These are phyloP conservation scores for Neurospora sp. DNA, from an alignment of 2,329 filamentous ascomycete genomes.

Conservation along the genomic window DNA sequence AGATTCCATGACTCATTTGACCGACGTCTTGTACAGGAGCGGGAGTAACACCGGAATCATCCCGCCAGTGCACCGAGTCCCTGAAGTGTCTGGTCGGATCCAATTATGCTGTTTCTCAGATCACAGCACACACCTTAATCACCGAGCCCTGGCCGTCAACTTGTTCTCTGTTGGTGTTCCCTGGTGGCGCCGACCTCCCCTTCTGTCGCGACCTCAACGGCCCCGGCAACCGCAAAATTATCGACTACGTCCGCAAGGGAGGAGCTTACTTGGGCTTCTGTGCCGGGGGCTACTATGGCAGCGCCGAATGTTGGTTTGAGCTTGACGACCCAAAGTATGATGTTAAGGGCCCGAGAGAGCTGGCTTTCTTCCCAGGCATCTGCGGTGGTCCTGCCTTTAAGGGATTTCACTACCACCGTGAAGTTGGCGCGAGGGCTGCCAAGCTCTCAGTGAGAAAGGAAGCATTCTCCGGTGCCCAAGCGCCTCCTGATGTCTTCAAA, in stretches of 20 bases:
- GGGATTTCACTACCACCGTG: conserved; percentile 85
- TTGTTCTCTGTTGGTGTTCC: conserved; percentile 83
- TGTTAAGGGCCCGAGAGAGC: conserved; percentile 74
- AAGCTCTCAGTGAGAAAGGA: conserved; percentile 54
- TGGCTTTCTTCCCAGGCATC: conserved; percentile 78
- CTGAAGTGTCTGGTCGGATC: conserved; percentile 78
- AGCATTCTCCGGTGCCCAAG: conserved; percentile 38
- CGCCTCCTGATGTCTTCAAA: conserved; percentile 51
- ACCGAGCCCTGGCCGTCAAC: conserved; percentile 86
- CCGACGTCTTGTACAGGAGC: conserved; percentile 44
- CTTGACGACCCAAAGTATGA: conserved; percentile 72
- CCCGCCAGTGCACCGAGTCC: conserved; percentile 79
- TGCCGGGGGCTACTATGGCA: conserved; percentile 88
- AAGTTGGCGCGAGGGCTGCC: conserved; percentile 68
- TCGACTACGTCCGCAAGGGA: conserved; percentile 74
- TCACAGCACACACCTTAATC: conserved; percentile 67
- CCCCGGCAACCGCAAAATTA: conserved; percentile 73
- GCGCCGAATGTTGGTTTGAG: conserved; percentile 78
- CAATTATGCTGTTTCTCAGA: conserved; percentile 84
- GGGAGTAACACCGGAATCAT: conserved; percentile 78
- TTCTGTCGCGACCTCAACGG: conserved; percentile 87
- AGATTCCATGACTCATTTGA: conserved; percentile 8
- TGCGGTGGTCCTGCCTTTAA: conserved; percentile 80
- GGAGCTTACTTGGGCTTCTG: conserved; percentile 87
- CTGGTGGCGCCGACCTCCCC: conserved; percentile 85